Evolutionary conservation across 805 yeast species (phyloP), one percentile per base, ranked within the genome.

Genomic region (Nakazawaea holstii): DNA sequence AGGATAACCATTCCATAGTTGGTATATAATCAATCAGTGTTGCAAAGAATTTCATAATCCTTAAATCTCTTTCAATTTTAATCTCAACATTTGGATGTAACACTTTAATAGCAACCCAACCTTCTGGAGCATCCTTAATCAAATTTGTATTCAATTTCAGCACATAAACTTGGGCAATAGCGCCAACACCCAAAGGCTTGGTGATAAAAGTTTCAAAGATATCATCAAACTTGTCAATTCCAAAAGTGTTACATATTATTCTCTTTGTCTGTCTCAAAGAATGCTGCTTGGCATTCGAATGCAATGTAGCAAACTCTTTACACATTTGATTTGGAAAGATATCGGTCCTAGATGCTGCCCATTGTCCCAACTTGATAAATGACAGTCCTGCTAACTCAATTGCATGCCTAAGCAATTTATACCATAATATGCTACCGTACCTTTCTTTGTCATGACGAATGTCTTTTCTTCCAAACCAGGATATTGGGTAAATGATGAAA

Each of bases 321-420:
- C 98, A 92, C 64, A 92, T 66, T 36, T 77, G 87, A 41, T 67
- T 69, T 3, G 96, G 84, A 66, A 94, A 92, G 31, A 94, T 84
- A 65, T 94, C 99, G 0, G 95, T 87, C 64, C 99, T 77, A 9
- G 96, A 86, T 2, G 97, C 97, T 0, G 99, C 99, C 99, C 99
- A 94, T 68, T 94, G 99, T 3, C 98, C 99, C 49, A 94, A 74
- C 64, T 88, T 86, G 48, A 86, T 82, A 61, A 86, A 94, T 3
- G 96, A 84, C 2, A 98, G 96, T 0, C 99, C 99, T 0, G 96
- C 97, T 14, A 70, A 52, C 63, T 92, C 96, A 49, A 94, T 79
- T 1, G 84, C 68, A 60, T 76, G 64, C 42, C 88, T 73, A 17
- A 92, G 66, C 41, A 80, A 65, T 45, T 66, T 65, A 64, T 77